A percentile compares a stretch with the other conserved stretches of the same genome.
phyloP scores from a whole-genome alignment of 2,329 filamentous ascomycete genomes.

The Trichoderma lentiforme region DNA sequence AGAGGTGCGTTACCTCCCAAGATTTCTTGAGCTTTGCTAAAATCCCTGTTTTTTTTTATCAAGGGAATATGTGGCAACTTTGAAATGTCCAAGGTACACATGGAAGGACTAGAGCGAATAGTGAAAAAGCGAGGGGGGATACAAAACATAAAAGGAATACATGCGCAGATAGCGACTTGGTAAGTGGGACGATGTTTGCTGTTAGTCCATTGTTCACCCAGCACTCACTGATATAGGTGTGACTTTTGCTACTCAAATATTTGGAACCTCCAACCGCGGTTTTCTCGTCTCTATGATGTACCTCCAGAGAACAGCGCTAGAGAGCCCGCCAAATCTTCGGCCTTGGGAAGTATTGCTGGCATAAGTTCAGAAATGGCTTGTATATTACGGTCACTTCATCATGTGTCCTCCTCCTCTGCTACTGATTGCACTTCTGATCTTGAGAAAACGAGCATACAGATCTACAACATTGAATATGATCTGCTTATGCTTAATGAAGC shows the following conservation, averaged over 20 bases:
- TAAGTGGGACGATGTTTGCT: neutral
- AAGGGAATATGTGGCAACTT: neutral
- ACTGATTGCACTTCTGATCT: neutral
- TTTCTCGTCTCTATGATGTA: neutral
- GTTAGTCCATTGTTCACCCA: neutral
- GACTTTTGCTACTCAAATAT: neutral
- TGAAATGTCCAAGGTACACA: neutral
- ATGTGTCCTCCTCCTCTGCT: neutral
- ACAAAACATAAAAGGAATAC: neutral
- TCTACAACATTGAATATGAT: neutral
- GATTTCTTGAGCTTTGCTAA: neutral
- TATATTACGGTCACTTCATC: neutral
- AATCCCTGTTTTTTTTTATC: neutral
- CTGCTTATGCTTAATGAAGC: neutral
- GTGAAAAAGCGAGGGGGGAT: neutral
- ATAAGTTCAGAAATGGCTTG: neutral
- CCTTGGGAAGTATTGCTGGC: neutral
- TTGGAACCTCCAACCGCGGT: neutral
- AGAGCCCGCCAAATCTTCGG: neutral
- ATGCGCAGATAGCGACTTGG: neutral
- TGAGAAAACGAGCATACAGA: neutral
- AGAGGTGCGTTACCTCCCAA: neutral
- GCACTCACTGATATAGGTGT: neutral
- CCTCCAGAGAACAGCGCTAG: neutral
- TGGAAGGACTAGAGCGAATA: neutral